Evolutionary conservation across 2,329 filamentous ascomycete genomes (phyloP).

Genomic region (Calonectria montana): DNA sequence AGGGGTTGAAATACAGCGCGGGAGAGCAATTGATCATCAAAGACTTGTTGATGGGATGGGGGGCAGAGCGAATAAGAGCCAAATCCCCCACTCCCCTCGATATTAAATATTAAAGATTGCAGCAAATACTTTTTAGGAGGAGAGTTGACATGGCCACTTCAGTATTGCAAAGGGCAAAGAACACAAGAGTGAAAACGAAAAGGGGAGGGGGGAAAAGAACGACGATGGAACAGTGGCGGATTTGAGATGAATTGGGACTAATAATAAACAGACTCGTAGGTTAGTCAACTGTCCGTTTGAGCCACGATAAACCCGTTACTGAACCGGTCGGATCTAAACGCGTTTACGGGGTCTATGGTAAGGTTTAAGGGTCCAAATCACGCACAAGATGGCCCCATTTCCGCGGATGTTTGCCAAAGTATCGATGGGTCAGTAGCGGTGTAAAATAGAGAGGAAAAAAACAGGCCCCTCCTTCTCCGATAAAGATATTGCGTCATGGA

Average conservation of each 20-base stretch:
- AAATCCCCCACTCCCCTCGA: neutral
- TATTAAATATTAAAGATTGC: neutral
- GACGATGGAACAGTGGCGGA: neutral
- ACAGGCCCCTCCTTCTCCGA: neutral
- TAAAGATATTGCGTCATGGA: constrained; percentile 40
- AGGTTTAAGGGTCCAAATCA: constrained; percentile 10
- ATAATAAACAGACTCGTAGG: constrained; percentile 26
- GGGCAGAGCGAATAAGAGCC: neutral
- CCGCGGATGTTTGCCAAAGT: constrained; percentile 16
- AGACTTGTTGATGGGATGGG: neutral
- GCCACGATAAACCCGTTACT: constrained; percentile 32
- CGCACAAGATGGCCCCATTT: constrained; percentile 27
- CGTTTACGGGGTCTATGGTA: constrained; percentile 9
- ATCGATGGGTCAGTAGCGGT: constrained; percentile 18
- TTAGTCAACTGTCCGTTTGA: constrained; percentile 29
- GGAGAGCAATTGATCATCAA: neutral
- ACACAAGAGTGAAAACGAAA: neutral
- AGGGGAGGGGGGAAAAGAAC: neutral
- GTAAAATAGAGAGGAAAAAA: constrained; percentile 18
- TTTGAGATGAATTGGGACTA: neutral
- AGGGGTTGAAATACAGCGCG: neutral
- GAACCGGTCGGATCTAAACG: constrained; percentile 13
- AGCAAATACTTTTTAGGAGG: neutral
- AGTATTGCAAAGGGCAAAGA: neutral
- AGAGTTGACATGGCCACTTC: neutral